These are phyloP conservation scores for Claviceps pazoutovae DNA, from an alignment of 2,329 filamentous ascomycete genomes.

Conservation along the genomic window DNA sequence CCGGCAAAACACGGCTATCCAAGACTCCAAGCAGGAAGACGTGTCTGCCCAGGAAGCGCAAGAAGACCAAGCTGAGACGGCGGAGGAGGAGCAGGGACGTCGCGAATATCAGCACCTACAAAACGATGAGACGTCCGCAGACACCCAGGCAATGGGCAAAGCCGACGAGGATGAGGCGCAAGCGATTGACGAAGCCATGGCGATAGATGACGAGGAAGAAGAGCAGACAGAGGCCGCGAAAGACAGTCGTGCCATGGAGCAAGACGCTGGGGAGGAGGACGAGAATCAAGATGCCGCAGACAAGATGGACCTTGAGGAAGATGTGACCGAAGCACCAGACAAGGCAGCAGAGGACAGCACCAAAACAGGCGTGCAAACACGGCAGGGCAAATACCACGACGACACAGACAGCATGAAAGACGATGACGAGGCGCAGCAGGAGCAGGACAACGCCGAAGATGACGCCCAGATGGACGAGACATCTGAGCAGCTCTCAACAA, in stretches of 20 bases:
- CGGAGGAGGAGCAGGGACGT: constrained; percentile 49
- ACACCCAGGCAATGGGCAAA: constrained; percentile 81
- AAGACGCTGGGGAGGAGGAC: constrained; percentile 35
- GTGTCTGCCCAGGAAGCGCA: constrained; percentile 20
- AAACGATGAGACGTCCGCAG: constrained; percentile 67
- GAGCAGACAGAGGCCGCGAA: constrained; percentile 42
- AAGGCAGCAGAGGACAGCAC: constrained; percentile 34
- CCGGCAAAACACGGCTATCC: constrained; percentile 72
- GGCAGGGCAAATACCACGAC: constrained; percentile 43
- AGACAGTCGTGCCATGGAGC: constrained; percentile 35
- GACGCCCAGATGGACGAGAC: constrained; percentile 37
- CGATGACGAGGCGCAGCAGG: constrained; percentile 26
- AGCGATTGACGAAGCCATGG: constrained; percentile 78
- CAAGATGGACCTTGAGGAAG: constrained; percentile 27
- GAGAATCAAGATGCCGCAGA: constrained; percentile 28
- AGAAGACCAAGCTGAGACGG: constrained; percentile 34
- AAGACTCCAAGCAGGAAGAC: constrained; percentile 32
- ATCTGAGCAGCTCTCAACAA: constrained; percentile 54
- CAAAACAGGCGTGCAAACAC: constrained; percentile 45
- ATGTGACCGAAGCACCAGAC: constrained; percentile 18
- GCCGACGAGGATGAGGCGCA: constrained; percentile 78
- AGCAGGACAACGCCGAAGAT: constrained; percentile 36
- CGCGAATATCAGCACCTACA: constrained; percentile 90
- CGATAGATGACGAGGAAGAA: constrained; percentile 67
- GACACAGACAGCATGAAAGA: constrained; percentile 24